Percentiles rank a stretch among this genome's conserved stretches.
phyloP scores from a whole-genome alignment of 1,284 basidiomycete genomes.

The Exobasidium rhododendri region DNA sequence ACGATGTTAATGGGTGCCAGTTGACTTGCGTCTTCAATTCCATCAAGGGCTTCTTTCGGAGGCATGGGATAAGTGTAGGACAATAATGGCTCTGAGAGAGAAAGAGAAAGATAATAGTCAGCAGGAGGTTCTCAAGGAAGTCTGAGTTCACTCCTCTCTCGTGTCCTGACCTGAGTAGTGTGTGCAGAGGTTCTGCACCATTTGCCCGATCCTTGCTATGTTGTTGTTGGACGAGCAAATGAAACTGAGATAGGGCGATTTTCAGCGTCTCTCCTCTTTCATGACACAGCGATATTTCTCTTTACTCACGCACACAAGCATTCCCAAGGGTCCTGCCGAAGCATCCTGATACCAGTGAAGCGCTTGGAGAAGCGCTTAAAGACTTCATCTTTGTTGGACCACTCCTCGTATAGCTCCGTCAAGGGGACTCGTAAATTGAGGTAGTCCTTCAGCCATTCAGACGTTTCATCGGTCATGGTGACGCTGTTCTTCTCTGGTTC shows the following conservation, averaged over 20 bases:
- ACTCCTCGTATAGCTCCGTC: conserved; percentile 70
- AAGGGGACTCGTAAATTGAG: conserved; percentile 82
- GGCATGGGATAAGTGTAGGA: conserved; percentile 42
- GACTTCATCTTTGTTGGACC: conserved; percentile 70
- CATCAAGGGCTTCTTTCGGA: conserved; percentile 23
- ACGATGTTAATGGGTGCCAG: conserved; percentile 36
- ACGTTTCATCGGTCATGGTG: conserved; percentile 57
- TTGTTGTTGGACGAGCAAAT: conserved; percentile 99
- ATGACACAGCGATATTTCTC: no score
- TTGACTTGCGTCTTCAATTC: conserved; percentile 26
- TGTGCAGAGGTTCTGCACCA: conserved; percentile 53
- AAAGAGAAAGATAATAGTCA: neutral
- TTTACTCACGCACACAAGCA: conserved; percentile 29
- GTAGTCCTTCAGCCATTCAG: conserved; percentile 77
- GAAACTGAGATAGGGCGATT: conserved; percentile 58
- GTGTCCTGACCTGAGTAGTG: conserved; percentile 17
- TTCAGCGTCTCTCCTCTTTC: conserved; percentile 61
- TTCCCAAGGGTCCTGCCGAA: conserved; percentile 90
- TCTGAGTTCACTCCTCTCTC: no score
- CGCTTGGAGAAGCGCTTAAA: conserved; percentile 67
- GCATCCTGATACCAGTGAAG: conserved; percentile 65
- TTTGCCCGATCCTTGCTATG: conserved; percentile 58
- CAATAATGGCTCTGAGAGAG: conserved; percentile 63
- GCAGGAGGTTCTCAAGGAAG: neutral
- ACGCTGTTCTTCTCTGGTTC: neutral